phyloP scores from a whole-genome alignment of 176 grass and related monocot genomes.

The Ensete glaucum region DNA sequence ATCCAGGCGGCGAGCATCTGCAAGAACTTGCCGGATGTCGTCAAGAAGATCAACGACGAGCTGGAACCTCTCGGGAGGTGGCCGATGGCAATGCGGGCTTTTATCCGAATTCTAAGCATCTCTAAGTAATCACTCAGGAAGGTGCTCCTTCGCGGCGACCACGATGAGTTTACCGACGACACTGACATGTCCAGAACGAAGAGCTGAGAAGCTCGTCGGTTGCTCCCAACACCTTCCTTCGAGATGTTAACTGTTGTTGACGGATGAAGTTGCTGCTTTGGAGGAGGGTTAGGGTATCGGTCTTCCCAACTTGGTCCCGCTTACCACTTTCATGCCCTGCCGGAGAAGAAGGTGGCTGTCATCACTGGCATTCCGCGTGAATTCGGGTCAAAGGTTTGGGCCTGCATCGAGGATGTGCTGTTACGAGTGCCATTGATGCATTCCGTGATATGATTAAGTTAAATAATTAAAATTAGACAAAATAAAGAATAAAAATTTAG shows the following conservation, averaged over 20 bases:
- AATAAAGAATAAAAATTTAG: no score
- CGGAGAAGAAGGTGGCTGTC: conserved; percentile 27
- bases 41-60: conserved; percentile 39
- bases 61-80: background rate
- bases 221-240: conserved; percentile 3
- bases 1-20: conserved; percentile 32
- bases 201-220: conserved; percentile 13
- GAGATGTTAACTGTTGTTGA: conserved; percentile 21
- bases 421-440: conserved; percentile 1
- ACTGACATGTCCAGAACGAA: conserved; percentile 13
- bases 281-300: conserved; percentile 33
- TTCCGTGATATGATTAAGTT: rapidly evolving
- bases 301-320: conserved; percentile 36
- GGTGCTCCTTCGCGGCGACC: conserved; percentile 27
- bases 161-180: conserved; percentile 26
- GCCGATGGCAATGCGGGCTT: background rate
- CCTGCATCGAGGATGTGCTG: conserved; percentile 16
- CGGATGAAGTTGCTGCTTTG: conserved; percentile 32
- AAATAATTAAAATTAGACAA: no score
- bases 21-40: conserved; percentile 34
- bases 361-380: conserved; percentile 28
- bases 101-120: conserved; percentile 13
- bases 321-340: conserved; percentile 10
- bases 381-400: conserved; percentile 17
- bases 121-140: conserved; percentile 14